A percentile compares a stretch with the other conserved stretches of the same genome.
phyloP scores from a whole-genome alignment of 495 filamentous ascomycete genomes.

The Penicillium canariense region DNA sequence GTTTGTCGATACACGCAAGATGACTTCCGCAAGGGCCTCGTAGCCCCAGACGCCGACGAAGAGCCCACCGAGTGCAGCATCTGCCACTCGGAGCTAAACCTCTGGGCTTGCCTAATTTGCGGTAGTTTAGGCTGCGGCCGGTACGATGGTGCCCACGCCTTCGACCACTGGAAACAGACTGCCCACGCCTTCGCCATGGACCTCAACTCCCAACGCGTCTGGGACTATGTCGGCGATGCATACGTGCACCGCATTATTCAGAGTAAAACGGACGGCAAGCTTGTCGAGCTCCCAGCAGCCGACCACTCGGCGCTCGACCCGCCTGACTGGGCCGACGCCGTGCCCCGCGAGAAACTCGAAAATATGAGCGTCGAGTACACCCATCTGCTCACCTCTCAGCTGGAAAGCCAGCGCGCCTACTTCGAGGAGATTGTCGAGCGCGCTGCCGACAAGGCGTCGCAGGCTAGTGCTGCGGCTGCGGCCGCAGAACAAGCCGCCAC shows the following conservation, averaged over 20 bases:
- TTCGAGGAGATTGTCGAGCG: conserved; percentile 93
- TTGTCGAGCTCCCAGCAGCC: conserved; percentile 73
- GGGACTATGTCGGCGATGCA: conserved; percentile 93
- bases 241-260: conserved; percentile 96
- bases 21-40: conserved; percentile 38
- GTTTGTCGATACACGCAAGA: conserved; percentile 87
- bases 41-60: conserved; percentile 30
- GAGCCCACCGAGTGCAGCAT: conserved; percentile 60
- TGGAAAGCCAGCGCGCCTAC: conserved; percentile 88
- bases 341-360: conserved; percentile 88
- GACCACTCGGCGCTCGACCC: conserved; percentile 44
- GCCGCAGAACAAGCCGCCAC: conserved; percentile 55
- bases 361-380: conserved; percentile 92
- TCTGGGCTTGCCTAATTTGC: conserved; percentile 95
- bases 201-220: conserved; percentile 87
- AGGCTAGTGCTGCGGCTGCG: conserved; percentile 65
- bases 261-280: conserved; percentile 82
- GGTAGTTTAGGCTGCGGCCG: conserved; percentile 90
- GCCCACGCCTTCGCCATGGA: conserved; percentile 91
- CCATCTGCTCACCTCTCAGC: conserved; percentile 83
- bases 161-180: conserved; percentile 87
- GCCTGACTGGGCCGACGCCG: conserved; percentile 60
- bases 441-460: conserved; percentile 84
- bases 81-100: conserved; percentile 73
- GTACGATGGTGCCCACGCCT: conserved; percentile 92